Percentiles rank a stretch among this genome's conserved stretches.
These are phyloP conservation scores for Aspergillus flavus DNA, from an alignment of 2,329 filamentous ascomycete species.

Conservation along the genomic window DNA sequence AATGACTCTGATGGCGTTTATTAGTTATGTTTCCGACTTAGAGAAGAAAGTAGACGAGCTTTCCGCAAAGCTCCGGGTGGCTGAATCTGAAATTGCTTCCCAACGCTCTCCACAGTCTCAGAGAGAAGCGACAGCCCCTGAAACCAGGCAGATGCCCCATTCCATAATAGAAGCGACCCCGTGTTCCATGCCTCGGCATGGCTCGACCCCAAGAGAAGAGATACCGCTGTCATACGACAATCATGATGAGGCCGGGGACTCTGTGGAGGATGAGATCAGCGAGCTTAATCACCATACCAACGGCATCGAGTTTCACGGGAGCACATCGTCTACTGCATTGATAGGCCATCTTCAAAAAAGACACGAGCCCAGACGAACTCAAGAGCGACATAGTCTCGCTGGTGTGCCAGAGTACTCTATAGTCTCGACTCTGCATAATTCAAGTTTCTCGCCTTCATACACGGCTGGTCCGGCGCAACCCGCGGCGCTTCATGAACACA, in stretches of 20 bases:
- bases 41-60: slow-evolving; percentile 38
- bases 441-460: slow-evolving; percentile 43
- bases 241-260: slow-evolving; percentile 29
- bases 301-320: slow-evolving; percentile 53
- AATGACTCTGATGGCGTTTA: neutral
- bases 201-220: slow-evolving; percentile 22
- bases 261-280: slow-evolving; percentile 42
- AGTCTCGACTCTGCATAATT: slow-evolving; percentile 51
- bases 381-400: slow-evolving; percentile 13
- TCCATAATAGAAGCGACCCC: slow-evolving; percentile 25
- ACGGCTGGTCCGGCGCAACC: slow-evolving; percentile 24
- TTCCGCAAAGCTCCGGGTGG: slow-evolving; percentile 27
- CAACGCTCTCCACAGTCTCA: slow-evolving; percentile 15
- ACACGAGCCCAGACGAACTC: slow-evolving; percentile 25
- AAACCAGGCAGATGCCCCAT: slow-evolving; percentile 7
- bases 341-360: slow-evolving; percentile 46
- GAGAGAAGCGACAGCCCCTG: slow-evolving; percentile 4
- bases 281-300: slow-evolving; percentile 51
- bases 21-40: slow-evolving; percentile 39
- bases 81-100: slow-evolving; percentile 22
- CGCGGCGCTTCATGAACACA: slow-evolving; percentile 28
- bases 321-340: slow-evolving; percentile 50
- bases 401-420: slow-evolving; percentile 39
- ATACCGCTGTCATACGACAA: slow-evolving; percentile 18
- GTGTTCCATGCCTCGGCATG: slow-evolving; percentile 26